phyloP scores from a whole-genome alignment of 1,139 yeast genomes.

The Candida anutae region DNA sequence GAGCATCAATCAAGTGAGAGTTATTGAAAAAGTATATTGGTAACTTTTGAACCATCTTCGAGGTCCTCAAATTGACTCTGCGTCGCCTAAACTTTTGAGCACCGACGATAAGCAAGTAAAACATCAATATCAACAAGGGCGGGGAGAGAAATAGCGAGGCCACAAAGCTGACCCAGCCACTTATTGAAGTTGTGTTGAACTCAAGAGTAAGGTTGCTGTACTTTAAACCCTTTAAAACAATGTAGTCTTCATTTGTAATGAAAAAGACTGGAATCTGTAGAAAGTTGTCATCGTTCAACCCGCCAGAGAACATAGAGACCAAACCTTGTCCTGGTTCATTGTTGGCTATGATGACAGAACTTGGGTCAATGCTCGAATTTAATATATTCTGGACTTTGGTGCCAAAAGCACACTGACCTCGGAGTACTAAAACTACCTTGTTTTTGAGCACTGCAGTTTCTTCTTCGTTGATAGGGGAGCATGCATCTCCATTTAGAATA shows the following conservation, averaged over 20 bases:
- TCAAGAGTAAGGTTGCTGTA: conserved; percentile 9
- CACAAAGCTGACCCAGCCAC: conserved; percentile 33
- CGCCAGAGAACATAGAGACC: conserved; percentile 37
- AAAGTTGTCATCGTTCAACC: conserved; percentile 31
- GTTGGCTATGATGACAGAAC: conserved; percentile 32
- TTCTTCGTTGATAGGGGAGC: conserved; percentile 10
- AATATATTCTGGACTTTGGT: conserved; percentile 27
- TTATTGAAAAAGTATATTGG: conserved; percentile 34
- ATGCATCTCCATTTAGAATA: conserved; percentile 25
- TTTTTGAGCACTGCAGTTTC: conserved; percentile 10
- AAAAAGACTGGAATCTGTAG: conserved; percentile 30
- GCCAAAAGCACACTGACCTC: conserved; percentile 40
- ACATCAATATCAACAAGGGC: conserved; percentile 30
- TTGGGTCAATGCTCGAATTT: conserved; percentile 22
- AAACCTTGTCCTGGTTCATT: conserved; percentile 33
- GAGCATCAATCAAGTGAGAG: conserved; percentile 26
- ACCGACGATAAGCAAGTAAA: conserved; percentile 25
- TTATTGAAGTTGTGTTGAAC: conserved; percentile 29
- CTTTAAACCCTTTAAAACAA: conserved; percentile 10
- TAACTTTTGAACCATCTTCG: conserved; percentile 26
- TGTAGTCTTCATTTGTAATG: conserved; percentile 31
- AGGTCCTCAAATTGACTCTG: conserved; percentile 23
- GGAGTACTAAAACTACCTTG: conserved; percentile 25
- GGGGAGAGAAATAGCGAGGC: conserved; percentile 39
- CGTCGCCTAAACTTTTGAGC: conserved; percentile 23